Evolutionary conservation across 768 basidiomycete species (phyloP), one percentile per base, ranked within the genome.

Genomic region (Hysterangium stoloniferum): DNA sequence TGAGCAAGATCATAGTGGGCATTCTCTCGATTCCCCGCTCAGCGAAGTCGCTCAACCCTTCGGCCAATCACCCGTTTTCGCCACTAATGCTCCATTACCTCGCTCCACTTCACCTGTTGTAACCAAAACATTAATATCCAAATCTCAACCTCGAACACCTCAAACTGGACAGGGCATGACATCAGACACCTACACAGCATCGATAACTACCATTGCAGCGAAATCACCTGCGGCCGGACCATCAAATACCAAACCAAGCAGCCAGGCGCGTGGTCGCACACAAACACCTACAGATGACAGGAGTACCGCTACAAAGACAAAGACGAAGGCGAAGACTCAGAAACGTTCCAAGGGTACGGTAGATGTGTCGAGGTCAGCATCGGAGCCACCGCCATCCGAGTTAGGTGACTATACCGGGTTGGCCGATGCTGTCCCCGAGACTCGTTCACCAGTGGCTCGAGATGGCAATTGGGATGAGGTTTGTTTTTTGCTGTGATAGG

Each of bases 381-480:
- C 45, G 15, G 20, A 37, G 8, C 40, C 24, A 5, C 15, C 24
- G 24, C 6, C 57, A n/a, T 69, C 69, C 22, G 77, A 68, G 41
- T 74, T 66, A 42, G 73, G 70, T n/a, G 71, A 72, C 53, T 35
- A 29, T 17, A 22, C 31, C 13, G 71, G 77, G 42, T 68, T 83
- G 67, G 74, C 75, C 45, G 71, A 90, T 63, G 88, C 88, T 20
- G 88, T 91, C 61, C 88, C 89, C 5, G 49, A 51, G n/a, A 51
- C 49, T 74, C 77, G 3, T 87, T 85, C 88, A 60, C 85, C 86
- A 22, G 69, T 82, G 24, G 76, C 73, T 22, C 68, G 67, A 52
- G 70, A 76, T 20, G 84, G 85, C 1, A 89, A 86, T 59, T 92
- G 89, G 88, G 88, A 92, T 59, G 88, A 92, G 61, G 86, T 79